These are phyloP conservation scores for Casuarina cunninghamiana DNA, from an alignment of 306 rosid species.

Conservation along the genomic window DNA sequence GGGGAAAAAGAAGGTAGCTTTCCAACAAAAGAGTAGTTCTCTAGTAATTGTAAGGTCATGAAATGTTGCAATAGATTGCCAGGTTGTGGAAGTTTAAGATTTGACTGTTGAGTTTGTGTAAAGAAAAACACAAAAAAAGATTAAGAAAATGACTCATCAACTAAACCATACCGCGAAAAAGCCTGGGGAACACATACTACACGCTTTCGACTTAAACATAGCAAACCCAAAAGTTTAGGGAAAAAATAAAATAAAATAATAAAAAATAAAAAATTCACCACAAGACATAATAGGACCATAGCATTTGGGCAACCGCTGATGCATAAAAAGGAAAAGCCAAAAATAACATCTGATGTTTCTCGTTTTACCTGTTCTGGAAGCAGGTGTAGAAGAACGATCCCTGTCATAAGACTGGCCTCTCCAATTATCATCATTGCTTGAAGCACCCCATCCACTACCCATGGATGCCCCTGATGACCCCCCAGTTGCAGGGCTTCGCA, in stretches of 20 bases:
- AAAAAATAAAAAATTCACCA: background rate
- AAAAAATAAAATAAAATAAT: background rate
- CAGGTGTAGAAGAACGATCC: constrained; percentile 85
- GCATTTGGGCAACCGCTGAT: background rate
- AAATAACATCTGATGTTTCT: constrained; percentile 4
- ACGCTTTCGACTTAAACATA: too few relatives aligned
- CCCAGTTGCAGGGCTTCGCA: constrained; percentile 97
- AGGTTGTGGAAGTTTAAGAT: too few relatives aligned
- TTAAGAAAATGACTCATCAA: too few relatives aligned
- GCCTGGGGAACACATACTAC: too few relatives aligned
- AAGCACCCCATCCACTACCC: constrained; percentile 88
- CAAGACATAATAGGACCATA: background rate
- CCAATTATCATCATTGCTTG: constrained; percentile 79
- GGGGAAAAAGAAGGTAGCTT: too few relatives aligned
- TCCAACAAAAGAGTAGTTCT: too few relatives aligned
- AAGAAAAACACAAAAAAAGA: too few relatives aligned
- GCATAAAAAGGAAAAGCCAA: background rate
- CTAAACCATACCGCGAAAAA: too few relatives aligned
- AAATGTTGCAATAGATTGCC: too few relatives aligned
- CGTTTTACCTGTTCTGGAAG: constrained; percentile 77
- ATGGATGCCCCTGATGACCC: constrained; percentile 82
- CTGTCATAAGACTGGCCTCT: constrained; percentile 76
- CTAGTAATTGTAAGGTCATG: too few relatives aligned
- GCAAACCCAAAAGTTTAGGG: too few relatives aligned
- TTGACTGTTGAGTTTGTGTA: too few relatives aligned